Evolutionary conservation across 306 rosid species (phyloP), one percentile per base, ranked within the genome.

Genomic region (Casuarina cunninghamiana): DNA sequence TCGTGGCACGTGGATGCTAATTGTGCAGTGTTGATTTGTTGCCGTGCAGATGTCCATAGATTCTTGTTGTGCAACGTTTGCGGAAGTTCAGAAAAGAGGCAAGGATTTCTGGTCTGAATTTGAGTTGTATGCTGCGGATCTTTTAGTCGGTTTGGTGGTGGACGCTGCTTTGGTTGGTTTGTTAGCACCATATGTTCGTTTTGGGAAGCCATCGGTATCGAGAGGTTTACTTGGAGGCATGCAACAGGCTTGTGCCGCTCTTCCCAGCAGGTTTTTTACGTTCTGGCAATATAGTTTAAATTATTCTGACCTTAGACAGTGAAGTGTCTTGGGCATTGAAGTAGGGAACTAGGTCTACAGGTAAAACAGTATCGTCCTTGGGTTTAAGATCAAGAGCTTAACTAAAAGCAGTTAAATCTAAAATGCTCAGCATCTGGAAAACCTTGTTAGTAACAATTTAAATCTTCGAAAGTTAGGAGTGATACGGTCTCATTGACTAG

Each of bases 61-160:
- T 75, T 88, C 97, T 73, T 94, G 97, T 84, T 94, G 98, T 86
- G 96, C 97, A 57, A 94, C 98, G 1, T 94, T 91, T 85, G 98
- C 98, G 0, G 98, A 94, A 84, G 87, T 89, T 74, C 94, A 89
- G 91, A 90, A 92, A 83, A 89, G 98, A 70, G 97, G 97, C 69
- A 90, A 91, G 84, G 85, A 91, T 83, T 94, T 94, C 66, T 94
- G 96, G 98, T 87, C 90, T 38, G 98, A 91, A 61, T 91, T 91
- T 75, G 97, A 94, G 93, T 79, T 94, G 89, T 92, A 90, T 15
- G 91, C 94, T 70, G 97, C 98, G 19, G 98, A 94, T 87, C 87
- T 91, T 73, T 83, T 94, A 86, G 98, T 94, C 63, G 98, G 97
- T 67, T 55, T 91, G 19, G 98, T 86, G 53, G 97, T 94, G 48